These are phyloP conservation scores for Anthoceros angustus DNA, from an alignment of 225 moss, liverwort and hornwort species.

Conservation along the genomic window DNA sequence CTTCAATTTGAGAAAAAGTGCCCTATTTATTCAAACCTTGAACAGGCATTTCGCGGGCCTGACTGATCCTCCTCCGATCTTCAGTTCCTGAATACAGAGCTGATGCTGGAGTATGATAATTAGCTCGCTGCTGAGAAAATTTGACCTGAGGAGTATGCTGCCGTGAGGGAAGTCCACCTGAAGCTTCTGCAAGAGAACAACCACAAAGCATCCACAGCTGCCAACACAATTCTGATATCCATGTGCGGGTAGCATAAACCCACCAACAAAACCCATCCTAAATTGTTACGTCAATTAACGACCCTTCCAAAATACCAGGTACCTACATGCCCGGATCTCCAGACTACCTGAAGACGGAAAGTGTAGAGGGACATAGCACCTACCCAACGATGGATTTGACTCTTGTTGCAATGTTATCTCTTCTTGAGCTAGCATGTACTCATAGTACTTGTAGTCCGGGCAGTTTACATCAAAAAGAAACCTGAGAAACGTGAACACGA, in stretches of 20 bases:
- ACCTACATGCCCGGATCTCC: no score
- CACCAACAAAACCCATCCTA: no score
- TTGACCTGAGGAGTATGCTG: conserved; percentile 28
- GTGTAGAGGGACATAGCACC: conserved; percentile 28
- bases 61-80: conserved; percentile 26
- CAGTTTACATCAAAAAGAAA: conserved; percentile 75
- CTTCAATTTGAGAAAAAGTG: not conserved
- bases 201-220: not conserved
- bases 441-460: conserved; percentile 87
- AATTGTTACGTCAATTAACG: no score
- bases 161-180: conserved; percentile 22
- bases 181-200: conserved; percentile 25
- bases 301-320: no score
- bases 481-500: conserved; percentile 18
- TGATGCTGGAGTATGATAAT: conserved; percentile 87
- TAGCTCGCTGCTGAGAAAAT: conserved; percentile 43
- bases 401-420: conserved; percentile 34
- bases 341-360: not conserved
- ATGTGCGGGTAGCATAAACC: no score
- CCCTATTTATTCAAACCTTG: not conserved
- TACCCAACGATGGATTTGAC: conserved; percentile 21
- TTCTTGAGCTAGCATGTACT: conserved; percentile 63
- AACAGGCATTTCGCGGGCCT: not conserved
- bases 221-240: no score
- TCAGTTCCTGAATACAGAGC: conserved; percentile 68